Conservation (phyloP, 345 rosid species). For the Aquilaria yunnanensis region DNA sequence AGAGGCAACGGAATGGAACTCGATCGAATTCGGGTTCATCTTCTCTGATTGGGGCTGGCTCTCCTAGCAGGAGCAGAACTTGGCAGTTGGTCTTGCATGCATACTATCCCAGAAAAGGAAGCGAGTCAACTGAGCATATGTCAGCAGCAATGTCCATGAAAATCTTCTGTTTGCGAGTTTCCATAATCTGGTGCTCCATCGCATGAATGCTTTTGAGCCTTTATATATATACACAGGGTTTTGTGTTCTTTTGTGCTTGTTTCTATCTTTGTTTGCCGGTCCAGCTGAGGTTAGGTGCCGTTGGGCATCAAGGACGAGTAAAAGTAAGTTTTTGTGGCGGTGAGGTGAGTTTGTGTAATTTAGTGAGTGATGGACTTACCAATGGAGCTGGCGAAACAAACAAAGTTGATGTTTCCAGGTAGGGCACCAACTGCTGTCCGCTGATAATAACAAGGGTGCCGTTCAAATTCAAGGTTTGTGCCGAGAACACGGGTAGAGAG, state of each 20-base stretch:
- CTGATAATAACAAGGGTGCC: too few relatives aligned
- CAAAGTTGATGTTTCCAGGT: too few relatives aligned
- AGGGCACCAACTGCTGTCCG: too few relatives aligned
- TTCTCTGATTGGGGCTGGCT: not conserved
- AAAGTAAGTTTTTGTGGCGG: too few relatives aligned
- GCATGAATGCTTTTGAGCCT: not conserved
- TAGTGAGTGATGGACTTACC: slow-evolving; percentile 8
- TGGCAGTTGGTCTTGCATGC: slow-evolving; percentile 31
- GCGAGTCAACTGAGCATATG: slow-evolving; percentile 19
- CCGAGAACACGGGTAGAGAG: too few relatives aligned
- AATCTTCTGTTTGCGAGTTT: slow-evolving; percentile 16
- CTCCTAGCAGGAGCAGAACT: slow-evolving; percentile 8
- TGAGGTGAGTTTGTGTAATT: too few relatives aligned
- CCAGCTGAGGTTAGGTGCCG: not conserved
- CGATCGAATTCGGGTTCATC: slow-evolving; percentile 28
- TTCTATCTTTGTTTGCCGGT: not conserved
- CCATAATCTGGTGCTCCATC: slow-evolving; percentile 17
- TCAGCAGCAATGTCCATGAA: slow-evolving; percentile 25
- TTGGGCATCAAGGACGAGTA: too few relatives aligned
- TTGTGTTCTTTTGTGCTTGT: slow-evolving; percentile 15
- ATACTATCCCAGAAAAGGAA: slow-evolving; percentile 35
- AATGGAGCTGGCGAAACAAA: slow-evolving; percentile 11
- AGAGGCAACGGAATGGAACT: not conserved
- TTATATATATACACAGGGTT: slow-evolving; percentile 9
- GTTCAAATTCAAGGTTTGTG: too few relatives aligned